Evolutionary conservation across 768 basidiomycete species (phyloP).

Genomic region (Sistotremastrum niveocremeum): DNA sequence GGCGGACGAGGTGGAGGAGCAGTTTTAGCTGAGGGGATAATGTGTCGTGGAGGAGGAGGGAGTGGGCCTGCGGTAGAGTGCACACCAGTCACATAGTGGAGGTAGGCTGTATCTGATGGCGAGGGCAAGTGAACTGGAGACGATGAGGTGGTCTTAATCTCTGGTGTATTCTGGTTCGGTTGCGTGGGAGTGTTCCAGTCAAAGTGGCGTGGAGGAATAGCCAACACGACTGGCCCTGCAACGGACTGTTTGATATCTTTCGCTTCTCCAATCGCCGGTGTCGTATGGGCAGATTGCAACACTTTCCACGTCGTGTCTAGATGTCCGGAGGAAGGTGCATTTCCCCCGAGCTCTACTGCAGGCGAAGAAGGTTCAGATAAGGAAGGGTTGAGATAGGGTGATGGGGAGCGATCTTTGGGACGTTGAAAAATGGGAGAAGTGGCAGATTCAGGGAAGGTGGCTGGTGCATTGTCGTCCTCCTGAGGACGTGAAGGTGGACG

Average conservation of each 20-base stretch:
- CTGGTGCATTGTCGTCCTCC: neutral
- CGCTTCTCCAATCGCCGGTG: constrained; percentile 48
- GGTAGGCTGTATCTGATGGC: neutral
- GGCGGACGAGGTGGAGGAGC: constrained; percentile 25
- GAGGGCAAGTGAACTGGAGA: neutral
- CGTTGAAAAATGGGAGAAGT: constrained; percentile 26
- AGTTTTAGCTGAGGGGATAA: constrained; percentile 1
- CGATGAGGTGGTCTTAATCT: neutral
- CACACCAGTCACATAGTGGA: constrained; percentile 23
- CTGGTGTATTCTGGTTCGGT: neutral
- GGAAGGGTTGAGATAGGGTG: constrained; percentile 14
- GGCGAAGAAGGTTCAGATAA: constrained; percentile 5
- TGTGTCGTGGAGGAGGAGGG: constrained; percentile 46
- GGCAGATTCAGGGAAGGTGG: constrained; percentile 3
- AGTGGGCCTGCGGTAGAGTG: constrained; percentile 64
- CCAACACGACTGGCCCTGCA: constrained; percentile 47
- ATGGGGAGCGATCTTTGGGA: constrained; percentile 19
- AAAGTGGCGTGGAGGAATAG: constrained; percentile 22
- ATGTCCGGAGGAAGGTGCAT: neutral
- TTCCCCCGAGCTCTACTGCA: neutral
- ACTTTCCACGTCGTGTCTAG: too few species aligned
- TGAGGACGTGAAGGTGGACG: neutral
- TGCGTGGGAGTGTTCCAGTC: constrained; percentile 12
- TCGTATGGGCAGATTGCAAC: constrained; percentile 15
- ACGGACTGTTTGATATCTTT: constrained; percentile 49